Percentiles rank a stretch among this genome's conserved stretches.
Conservation (phyloP, 139 green algal genomes). For the Chlorella sp. region DNA sequence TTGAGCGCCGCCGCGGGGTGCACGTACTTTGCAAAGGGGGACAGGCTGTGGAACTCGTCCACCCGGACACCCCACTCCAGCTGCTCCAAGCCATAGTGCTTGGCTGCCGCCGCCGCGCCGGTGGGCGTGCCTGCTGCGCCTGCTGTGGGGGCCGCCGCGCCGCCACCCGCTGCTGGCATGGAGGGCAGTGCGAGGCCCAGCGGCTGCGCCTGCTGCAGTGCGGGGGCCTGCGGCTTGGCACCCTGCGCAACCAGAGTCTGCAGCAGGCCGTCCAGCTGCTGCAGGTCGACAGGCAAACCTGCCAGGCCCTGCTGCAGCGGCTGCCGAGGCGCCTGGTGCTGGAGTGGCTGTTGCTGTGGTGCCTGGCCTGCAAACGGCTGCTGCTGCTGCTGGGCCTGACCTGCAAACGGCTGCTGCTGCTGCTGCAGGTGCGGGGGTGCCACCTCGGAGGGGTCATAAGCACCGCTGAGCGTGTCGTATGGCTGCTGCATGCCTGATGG, state of each 20-base stretch:
- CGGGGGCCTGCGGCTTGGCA: not conserved
- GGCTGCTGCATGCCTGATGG: too few relatives aligned
- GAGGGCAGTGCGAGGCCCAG: not conserved
- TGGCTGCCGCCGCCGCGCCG: not conserved
- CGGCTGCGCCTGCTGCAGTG: not conserved
- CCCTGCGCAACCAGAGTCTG: not conserved
- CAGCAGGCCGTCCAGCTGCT: slow-evolving; percentile 14
- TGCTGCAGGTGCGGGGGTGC: not conserved
- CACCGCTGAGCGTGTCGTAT: too few relatives aligned
- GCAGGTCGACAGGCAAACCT: not conserved
- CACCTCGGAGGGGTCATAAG: not conserved
- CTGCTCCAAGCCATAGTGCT: slow-evolving; percentile 54
- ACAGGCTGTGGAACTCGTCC: slow-evolving; percentile 69
- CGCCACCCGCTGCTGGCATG: not conserved
- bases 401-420: not conserved
- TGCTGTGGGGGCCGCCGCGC: not conserved
- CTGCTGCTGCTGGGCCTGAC: not conserved
- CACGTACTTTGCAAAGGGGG: slow-evolving; percentile 53
- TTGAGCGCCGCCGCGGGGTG: slow-evolving; percentile 55
- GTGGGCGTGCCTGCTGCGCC: not conserved
- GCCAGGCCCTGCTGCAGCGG: not conserved
- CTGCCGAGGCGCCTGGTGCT: not conserved
- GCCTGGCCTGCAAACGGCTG: not conserved
- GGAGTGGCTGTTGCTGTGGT: not conserved
- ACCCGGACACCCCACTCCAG: slow-evolving; percentile 61